Conservation (phyloP, 169 alveolate genomes). For the Cyclospora cayetanensis region DNA sequence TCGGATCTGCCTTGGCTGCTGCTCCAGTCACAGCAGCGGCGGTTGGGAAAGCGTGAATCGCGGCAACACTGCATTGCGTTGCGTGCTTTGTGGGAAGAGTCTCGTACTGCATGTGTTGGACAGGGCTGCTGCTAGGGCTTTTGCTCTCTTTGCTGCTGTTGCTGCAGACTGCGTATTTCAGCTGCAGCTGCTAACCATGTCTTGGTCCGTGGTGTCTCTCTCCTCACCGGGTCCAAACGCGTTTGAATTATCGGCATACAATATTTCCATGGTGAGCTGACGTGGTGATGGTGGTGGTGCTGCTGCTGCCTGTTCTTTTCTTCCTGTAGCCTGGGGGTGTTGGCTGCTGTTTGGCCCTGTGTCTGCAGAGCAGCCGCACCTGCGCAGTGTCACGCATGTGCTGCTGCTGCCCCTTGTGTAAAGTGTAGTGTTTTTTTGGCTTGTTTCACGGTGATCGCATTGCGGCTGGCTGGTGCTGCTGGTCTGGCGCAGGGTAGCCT, state of each 20-base stretch:
- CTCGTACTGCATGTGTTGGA: too few relatives aligned
- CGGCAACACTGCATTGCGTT: too few relatives aligned
- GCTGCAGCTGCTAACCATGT: not conserved
- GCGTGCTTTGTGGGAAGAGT: too few relatives aligned
- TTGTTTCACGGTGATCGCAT: not conserved
- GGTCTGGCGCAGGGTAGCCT: not conserved
- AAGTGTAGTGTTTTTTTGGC: not conserved
- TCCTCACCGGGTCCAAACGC: not conserved
- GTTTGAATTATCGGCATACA: not conserved
- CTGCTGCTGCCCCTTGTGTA: not conserved
- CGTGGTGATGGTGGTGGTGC: not conserved
- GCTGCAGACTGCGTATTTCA: constrained; percentile 22
- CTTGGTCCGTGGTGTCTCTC: not conserved
- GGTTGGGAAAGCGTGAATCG: too few relatives aligned
- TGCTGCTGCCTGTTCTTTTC: not conserved
- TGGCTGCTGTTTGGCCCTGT: not conserved
- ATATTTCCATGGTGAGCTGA: not conserved
- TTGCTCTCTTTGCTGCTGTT: constrained; percentile 9
- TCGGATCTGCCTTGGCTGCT: not conserved
- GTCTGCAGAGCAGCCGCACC: too few relatives aligned
- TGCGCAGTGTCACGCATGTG: too few relatives aligned
- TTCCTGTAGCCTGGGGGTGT: not conserved
- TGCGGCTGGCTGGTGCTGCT: constrained; percentile 56
- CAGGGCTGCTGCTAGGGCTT: not conserved
- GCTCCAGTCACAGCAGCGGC: too few relatives aligned